phyloP scores from a whole-genome alignment of 495 filamentous ascomycete species.

The Trichoderma asperelloides region DNA sequence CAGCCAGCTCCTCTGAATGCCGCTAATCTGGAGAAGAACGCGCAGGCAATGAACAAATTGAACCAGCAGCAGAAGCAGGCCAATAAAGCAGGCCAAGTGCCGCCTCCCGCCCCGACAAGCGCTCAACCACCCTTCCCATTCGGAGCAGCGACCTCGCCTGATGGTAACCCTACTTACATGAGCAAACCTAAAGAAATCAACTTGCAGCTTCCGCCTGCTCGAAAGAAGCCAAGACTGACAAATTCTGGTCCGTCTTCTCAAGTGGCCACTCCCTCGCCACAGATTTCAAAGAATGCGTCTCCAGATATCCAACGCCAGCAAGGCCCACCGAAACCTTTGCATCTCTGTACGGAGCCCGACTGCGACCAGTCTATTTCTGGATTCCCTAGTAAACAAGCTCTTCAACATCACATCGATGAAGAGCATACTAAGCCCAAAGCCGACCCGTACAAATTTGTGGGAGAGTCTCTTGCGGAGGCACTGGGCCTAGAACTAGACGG shows the following conservation, averaged over 20 bases:
- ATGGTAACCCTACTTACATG: conserved; percentile 54
- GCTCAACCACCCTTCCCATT: conserved; percentile 58
- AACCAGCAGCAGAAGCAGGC: conserved; percentile 37
- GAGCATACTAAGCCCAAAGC: conserved; percentile 46
- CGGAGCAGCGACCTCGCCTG: conserved; percentile 58
- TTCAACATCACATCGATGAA: conserved; percentile 40
- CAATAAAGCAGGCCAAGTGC: conserved; percentile 34
- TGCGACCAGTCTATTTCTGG: conserved; percentile 41
- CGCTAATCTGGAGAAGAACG: conserved; percentile 59
- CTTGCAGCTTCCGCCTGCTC: conserved; percentile 40
- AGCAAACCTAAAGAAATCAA: conserved; percentile 38
- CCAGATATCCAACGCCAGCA: conserved; percentile 19
- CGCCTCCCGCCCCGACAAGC: conserved; percentile 55
- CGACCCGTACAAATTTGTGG: conserved; percentile 41
- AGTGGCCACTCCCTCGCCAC: conserved; percentile 35
- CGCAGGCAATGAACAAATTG: conserved; percentile 41
- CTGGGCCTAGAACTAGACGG: conserved; percentile 41
- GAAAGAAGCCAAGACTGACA: conserved; percentile 43
- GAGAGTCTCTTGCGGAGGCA: conserved; percentile 34
- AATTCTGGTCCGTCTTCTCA: conserved; percentile 21
- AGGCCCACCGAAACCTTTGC: conserved; percentile 28
- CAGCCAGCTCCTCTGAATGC: conserved; percentile 50
- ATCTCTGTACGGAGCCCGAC: conserved; percentile 32
- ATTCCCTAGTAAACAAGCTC: conserved; percentile 45
- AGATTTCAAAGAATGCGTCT: conserved; percentile 34